A percentile compares a stretch with the other conserved stretches of the same genome.
Conservation (phyloP, 371 early-diverging fungal species). For the Batkoa obscura region DNA sequence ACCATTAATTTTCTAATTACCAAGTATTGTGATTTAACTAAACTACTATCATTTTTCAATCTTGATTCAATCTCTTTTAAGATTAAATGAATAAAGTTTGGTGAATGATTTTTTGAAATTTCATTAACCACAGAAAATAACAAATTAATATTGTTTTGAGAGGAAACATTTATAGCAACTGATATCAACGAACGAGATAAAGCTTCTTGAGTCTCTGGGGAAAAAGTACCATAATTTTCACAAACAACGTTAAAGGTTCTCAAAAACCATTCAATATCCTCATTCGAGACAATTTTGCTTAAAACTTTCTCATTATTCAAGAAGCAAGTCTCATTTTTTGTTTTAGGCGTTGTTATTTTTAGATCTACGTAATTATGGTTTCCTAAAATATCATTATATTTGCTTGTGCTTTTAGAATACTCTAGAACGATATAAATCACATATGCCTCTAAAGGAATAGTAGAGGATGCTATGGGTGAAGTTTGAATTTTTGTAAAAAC, state of each 20-base stretch:
- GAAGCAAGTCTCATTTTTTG: slow-evolving; percentile 39
- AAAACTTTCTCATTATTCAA: slow-evolving; percentile 65
- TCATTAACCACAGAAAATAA: too few relatives aligned
- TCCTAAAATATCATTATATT: too few relatives aligned
- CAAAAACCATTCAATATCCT: slow-evolving; percentile 56
- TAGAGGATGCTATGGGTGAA: slow-evolving; percentile 37
- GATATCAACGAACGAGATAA: slow-evolving; percentile 22
- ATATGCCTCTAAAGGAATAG: slow-evolving; percentile 55
- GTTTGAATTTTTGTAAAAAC: slow-evolving; percentile 38
- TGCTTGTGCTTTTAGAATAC: too few relatives aligned
- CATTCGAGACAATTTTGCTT: slow-evolving; percentile 36
- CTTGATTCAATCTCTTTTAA: background rate
- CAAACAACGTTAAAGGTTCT: slow-evolving; percentile 31
- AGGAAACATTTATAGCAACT: slow-evolving; percentile 26
- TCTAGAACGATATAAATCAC: slow-evolving; percentile 26
- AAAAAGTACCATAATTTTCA: slow-evolving; percentile 11
- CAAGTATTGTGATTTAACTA: background rate
- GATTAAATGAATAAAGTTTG: background rate
- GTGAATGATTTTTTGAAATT: too few relatives aligned
- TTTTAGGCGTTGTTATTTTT: slow-evolving; percentile 9
- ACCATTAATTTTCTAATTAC: background rate
- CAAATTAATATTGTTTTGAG: slow-evolving; percentile 27
- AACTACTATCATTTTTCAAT: background rate
- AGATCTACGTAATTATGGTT: too few relatives aligned
- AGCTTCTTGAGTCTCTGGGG: slow-evolving; percentile 11